A percentile compares a stretch with the other conserved stretches of the same genome.
Evolutionary conservation across 768 basidiomycete genomes (phyloP).

Genomic region (Russula virescens): DNA sequence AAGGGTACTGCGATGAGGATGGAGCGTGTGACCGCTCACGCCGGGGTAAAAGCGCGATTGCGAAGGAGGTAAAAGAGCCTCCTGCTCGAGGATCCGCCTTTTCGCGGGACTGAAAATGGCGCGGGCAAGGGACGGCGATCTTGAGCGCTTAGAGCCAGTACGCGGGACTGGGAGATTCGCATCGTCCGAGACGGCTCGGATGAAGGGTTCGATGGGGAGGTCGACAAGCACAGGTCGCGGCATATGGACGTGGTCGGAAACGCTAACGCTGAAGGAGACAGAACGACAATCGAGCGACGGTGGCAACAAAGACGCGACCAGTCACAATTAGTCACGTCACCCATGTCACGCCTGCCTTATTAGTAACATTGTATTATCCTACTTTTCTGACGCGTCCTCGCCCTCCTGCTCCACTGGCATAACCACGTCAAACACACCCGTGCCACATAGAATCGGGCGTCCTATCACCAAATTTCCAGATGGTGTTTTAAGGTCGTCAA

Average conservation of each 20-base stretch:
- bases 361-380: background rate
- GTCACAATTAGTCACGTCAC: conserved; percentile 19
- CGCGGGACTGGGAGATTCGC: background rate
- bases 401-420: conserved; percentile 34
- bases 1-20: background rate
- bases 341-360: background rate
- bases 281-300: too few species aligned
- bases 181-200: background rate
- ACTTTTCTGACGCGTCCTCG: too few species aligned
- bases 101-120: conserved; percentile 23
- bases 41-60: conserved; percentile 9
- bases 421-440: conserved; percentile 88
- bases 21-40: background rate
- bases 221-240: conserved; percentile 17
- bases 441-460: conserved; percentile 83
- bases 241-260: conserved; percentile 8
- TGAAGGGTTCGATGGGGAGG: conserved; percentile 20
- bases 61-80: conserved; percentile 18
- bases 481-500: conserved; percentile 85
- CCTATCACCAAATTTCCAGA: conserved; percentile 91
- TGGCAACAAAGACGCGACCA: conserved; percentile 8
- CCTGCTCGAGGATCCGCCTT: conserved; percentile 25
- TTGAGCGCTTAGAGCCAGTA: conserved; percentile 21
- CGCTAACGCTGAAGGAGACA: background rate
- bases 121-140: conserved; percentile 17